Conservation (phyloP, 441 rosid species). For the Croton setiger region DNA sequence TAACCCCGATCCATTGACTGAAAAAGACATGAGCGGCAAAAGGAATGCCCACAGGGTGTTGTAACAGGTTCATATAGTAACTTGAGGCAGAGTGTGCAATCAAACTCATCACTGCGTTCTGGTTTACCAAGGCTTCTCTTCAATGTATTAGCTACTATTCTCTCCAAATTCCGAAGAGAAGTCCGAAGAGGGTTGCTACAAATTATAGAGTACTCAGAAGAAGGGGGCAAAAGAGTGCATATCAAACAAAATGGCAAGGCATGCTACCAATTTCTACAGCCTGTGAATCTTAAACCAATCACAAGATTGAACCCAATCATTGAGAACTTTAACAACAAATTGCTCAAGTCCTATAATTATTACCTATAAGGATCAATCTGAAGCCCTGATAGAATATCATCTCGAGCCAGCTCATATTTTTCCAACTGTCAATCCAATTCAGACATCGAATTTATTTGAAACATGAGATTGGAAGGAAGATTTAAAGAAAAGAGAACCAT, state of each 20-base stretch:
- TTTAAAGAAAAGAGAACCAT: conserved; percentile 6
- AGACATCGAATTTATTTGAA: neutral
- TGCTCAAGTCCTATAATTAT: conserved; percentile 13
- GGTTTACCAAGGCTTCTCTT: conserved; percentile 45
- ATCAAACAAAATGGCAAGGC: conserved; percentile 13
- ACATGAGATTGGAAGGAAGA: neutral
- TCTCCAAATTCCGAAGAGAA: conserved; percentile 66
- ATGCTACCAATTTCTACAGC: conserved; percentile 25
- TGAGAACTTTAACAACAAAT: conserved; percentile 6
- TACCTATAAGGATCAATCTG: conserved; percentile 93
- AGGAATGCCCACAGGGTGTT: conserved; percentile 96
- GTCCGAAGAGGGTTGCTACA: conserved; percentile 79
- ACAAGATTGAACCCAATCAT: neutral
- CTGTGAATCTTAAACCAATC: conserved; percentile 14
- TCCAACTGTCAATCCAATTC: conserved; percentile 57
- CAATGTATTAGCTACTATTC: conserved; percentile 28
- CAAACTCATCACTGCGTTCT: conserved; percentile 85
- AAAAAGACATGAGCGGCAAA: conserved; percentile 82
- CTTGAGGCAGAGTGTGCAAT: conserved; percentile 89
- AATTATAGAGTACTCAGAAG: conserved; percentile 33
- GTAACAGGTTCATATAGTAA: conserved; percentile 86
- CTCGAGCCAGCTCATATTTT: conserved; percentile 76
- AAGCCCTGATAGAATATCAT: conserved; percentile 76
- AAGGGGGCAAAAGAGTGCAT: neutral
- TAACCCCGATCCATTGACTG: conserved; percentile 93